A percentile compares a stretch with the other conserved stretches of the same genome.
Evolutionary conservation across 2,329 filamentous ascomycete genomes (phyloP).

Genomic region (Dryadomyces quercus-mongolicae): DNA sequence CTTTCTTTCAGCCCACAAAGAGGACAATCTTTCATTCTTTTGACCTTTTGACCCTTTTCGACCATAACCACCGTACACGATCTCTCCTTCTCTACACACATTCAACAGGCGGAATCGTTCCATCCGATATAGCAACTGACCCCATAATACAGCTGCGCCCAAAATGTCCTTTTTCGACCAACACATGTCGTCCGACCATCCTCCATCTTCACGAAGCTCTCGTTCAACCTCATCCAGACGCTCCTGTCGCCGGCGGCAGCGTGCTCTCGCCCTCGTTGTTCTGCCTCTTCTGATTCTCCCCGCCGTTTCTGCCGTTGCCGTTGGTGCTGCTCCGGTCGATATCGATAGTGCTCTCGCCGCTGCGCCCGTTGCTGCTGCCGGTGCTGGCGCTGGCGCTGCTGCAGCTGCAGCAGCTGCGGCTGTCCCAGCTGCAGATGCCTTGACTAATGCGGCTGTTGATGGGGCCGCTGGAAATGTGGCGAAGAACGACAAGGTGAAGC

Average conservation of each 20-base stretch:
- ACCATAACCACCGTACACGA: background rate
- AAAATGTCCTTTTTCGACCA: background rate
- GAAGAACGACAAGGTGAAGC: conserved; percentile 55
- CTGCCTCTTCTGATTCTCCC: conserved; percentile 10
- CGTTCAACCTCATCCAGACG: background rate
- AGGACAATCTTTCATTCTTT: background rate
- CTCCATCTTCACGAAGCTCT: conserved; percentile 2
- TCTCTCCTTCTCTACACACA: background rate
- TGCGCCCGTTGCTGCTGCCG: conserved; percentile 1
- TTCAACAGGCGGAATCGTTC: background rate
- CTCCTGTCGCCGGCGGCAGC: conserved; percentile 5
- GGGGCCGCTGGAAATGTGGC: conserved; percentile 15
- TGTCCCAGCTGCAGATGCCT: background rate
- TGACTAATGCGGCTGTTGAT: background rate
- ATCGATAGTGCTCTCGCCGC: background rate
- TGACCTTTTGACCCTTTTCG: background rate
- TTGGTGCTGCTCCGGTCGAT: background rate
- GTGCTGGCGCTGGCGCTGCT: background rate
- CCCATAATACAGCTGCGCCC: background rate
- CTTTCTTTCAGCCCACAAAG: background rate
- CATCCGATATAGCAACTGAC: background rate
- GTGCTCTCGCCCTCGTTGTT: conserved; percentile 7
- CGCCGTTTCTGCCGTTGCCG: conserved; percentile 5
- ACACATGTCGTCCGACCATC: conserved; percentile 1
- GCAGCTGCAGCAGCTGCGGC: conserved; percentile 1